Evolutionary conservation across 2,329 filamentous ascomycete genomes (phyloP), one percentile per base, ranked within the genome.

Genomic region (Stagonosporopsis tanaceti): DNA sequence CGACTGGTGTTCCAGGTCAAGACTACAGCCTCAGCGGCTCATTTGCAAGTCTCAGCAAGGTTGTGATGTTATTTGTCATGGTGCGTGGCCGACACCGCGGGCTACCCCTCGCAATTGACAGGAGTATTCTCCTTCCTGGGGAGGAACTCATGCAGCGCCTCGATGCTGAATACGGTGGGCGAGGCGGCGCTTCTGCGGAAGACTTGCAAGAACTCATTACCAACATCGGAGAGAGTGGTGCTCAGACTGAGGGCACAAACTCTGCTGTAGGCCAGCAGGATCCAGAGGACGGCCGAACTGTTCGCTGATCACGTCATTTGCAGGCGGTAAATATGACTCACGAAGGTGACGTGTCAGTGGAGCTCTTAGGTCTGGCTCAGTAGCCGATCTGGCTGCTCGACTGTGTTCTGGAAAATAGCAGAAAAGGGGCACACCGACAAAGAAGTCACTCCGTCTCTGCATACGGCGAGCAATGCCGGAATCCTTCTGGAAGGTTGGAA

Each of bases 11-110:
- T 22, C 84, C 85, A 0, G 77, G 78, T 9, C 75, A 81, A 54
- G 80, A 81, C 45, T 85, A 82, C 66, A 85, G 83, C 48, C 84
- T 89, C 53, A 78, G 78, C 42, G 85, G 85, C 2, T 80, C 80
- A 0, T 84, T 84, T 78, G 81, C 83, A 51, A 76, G 77, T 1
- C 78, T 81, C 12, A 86, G 82, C 69, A 89, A 88, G 73, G 67
- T 89, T 37, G 80, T 87, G 20, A 71, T 88, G 55, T 81, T 83
- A 45, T 77, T 82, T 3, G 84, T 88, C 12, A 86, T 86, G 76
- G 67, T 88, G 15, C 57, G 70, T 39, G 70, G 68, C 4, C 58
- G 71, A 25, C 67, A 73, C 58, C 62, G 69, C 17, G 69, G 71
- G 5, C 42, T 73, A 17, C 70, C 69, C 6, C 63, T 74, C 4